These are phyloP conservation scores for Erodium texanum DNA, from an alignment of 441 rosid species.

Conservation along the genomic window DNA sequence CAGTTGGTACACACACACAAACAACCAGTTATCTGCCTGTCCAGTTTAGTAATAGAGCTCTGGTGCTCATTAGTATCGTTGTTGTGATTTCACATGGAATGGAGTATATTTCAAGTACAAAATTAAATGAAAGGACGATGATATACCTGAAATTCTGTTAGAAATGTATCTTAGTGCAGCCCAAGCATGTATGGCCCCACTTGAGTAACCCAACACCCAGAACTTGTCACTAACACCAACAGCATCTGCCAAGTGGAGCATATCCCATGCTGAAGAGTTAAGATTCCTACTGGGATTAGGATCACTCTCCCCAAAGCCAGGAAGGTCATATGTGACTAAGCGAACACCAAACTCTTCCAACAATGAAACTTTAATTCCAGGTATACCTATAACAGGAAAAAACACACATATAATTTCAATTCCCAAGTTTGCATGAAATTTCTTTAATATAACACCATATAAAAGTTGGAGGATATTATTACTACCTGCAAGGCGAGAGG, in stretches of 20 bases:
- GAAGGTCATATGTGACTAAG: conserved; percentile 62
- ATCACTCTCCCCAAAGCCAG: conserved; percentile 75
- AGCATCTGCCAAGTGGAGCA: conserved; percentile 46
- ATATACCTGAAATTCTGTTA: conserved; percentile 45
- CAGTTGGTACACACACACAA: no score
- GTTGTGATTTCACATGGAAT: background rate
- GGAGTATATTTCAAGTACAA: background rate
- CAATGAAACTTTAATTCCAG: conserved; percentile 60
- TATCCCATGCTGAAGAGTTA: conserved; percentile 55
- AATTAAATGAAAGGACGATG: background rate
- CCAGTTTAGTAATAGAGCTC: background rate
- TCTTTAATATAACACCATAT: background rate
- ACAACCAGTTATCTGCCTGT: background rate
- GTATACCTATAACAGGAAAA: conserved; percentile 41
- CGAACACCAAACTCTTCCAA: conserved; percentile 67
- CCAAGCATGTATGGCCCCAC: conserved; percentile 60
- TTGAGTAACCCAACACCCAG: conserved; percentile 65
- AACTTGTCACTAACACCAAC: conserved; percentile 38
- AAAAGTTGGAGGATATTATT: conserved; percentile 8
- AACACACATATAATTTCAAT: conserved; percentile 13
- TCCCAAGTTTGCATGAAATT: conserved; percentile 5
- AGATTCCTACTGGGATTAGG: conserved; percentile 55
- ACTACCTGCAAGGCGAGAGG: conserved; percentile 84
- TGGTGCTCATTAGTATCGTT: background rate
- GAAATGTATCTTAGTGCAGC: conserved; percentile 55